Evolutionary conservation across 169 alveolate species (phyloP), one percentile per base, ranked within the genome.

Genomic region (Plasmodium vinckei): DNA sequence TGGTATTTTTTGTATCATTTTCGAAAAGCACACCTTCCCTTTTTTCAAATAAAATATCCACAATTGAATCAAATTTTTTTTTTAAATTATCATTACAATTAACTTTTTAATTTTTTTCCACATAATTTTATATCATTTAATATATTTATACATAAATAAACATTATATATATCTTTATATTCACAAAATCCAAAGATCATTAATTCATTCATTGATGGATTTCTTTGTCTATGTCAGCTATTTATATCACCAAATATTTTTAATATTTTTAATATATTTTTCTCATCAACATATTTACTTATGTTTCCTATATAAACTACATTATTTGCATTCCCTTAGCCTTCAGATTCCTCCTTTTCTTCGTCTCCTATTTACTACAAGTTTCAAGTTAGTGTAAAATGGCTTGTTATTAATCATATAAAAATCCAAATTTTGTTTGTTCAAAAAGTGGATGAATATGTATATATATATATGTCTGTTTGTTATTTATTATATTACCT

Each of bases 121-220:
- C 77, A 87, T 33, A 93, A 60, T 51, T 73, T 69, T 49, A 93
- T 60, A 47, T 89, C 87, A 68, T 88, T 61, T 63, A 93, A 92
- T 27, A 71, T 88, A 17, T 73, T 71, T 27, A 93, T 67, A 49
- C 94, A 92, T 63, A 88, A 91, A 44, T 87, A 68, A 9, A 87
- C 95, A n/a, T 92, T 94, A 53, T 65, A 87, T 23, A 94, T 87
- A 64, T 91, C 92, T 33, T 68, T 89, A 87, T 87, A 93, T 68
- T 93, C 95, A 69, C 95, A 93, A 68, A 93, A 87, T 17, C 94
- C 95, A 72, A 93, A 93, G 15, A 94, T 70, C 51, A 94, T 87
- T 10, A 91, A 87, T 64, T 88, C 87, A 42, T 87, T 87, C 25
- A 94, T 91, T 57, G 92, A 75, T 12, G 95, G 95, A 67, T 93